Evolutionary conservation across 2,329 filamentous ascomycete species (phyloP).

Genomic region (Trichoderma aggressivum): DNA sequence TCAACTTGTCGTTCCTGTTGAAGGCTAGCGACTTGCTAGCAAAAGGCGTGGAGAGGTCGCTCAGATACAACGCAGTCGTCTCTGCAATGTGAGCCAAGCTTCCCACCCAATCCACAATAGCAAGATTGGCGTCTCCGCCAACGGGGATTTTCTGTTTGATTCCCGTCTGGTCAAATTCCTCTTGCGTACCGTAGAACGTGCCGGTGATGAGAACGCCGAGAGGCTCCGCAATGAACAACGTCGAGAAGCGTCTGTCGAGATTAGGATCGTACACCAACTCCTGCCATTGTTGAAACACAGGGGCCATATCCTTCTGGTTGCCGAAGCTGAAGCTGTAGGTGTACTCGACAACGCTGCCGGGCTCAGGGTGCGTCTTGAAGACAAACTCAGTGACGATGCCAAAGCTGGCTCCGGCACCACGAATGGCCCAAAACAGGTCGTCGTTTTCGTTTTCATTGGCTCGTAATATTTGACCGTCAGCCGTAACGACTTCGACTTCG

Average conservation of each 20-base stretch:
- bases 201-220: conserved; percentile 55
- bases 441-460: conserved; percentile 46
- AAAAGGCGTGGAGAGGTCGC: conserved; percentile 49
- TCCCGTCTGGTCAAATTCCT: conserved; percentile 51
- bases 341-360: conserved; percentile 56
- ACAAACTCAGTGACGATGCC: conserved; percentile 57
- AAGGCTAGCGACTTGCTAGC: conserved; percentile 58
- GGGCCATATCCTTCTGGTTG: conserved; percentile 44
- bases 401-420: conserved; percentile 55
- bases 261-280: conserved; percentile 50
- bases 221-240: conserved; percentile 53
- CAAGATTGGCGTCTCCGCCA: conserved; percentile 39
- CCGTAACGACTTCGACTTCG: conserved; percentile 54
- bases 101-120: conserved; percentile 61
- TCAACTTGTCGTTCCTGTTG: conserved; percentile 45
- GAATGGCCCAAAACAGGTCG: conserved; percentile 56
- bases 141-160: conserved; percentile 47
- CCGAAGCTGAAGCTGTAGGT: conserved; percentile 52
- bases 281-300: conserved; percentile 57
- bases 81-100: conserved; percentile 53
- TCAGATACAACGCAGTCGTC: conserved; percentile 45
- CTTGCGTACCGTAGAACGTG: conserved; percentile 58
- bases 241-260: conserved; percentile 57
- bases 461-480: conserved; percentile 49
- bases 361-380: conserved; percentile 54